Evolutionary conservation across 805 yeast species (phyloP).

Genomic region (Cyberlindnera maritima): DNA sequence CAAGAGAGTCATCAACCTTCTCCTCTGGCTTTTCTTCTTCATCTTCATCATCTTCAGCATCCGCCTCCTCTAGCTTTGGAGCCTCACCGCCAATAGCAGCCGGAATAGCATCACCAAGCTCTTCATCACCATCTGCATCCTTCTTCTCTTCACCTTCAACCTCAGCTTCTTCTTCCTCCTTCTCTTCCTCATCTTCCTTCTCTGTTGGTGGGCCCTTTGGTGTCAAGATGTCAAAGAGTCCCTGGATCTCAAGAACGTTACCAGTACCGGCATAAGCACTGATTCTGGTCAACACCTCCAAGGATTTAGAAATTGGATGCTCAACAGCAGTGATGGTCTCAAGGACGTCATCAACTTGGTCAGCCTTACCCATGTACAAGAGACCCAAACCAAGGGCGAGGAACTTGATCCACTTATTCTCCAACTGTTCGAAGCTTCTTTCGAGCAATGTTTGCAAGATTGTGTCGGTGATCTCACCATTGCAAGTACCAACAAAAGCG

Average conservation of each 20-base stretch:
- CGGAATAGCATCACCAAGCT: constrained; percentile 26
- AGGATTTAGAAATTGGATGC: constrained; percentile 86
- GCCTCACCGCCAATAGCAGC: constrained; percentile 28
- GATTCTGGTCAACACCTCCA: constrained; percentile 84
- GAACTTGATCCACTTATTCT: constrained; percentile 84
- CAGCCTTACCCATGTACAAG: constrained; percentile 89
- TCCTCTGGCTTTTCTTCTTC: constrained; percentile 32
- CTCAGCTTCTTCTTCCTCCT: constrained; percentile 45
- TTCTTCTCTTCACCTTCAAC: constrained; percentile 33
- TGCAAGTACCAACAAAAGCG: constrained; percentile 91
- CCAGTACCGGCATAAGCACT: constrained; percentile 98
- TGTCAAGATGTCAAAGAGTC: constrained; percentile 83
- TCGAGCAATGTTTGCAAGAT: constrained; percentile 88
- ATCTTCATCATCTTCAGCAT: constrained; percentile 24
- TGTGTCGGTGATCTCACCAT: constrained; percentile 92
- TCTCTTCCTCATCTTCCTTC: constrained; percentile 56
- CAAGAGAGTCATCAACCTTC: constrained; percentile 41
- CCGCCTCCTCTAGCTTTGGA: constrained; percentile 24
- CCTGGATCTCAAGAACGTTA: constrained; percentile 91
- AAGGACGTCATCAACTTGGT: constrained; percentile 88
- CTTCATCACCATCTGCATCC: constrained; percentile 31
- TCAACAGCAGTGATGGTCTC: constrained; percentile 94
- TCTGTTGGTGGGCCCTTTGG: constrained; percentile 59
- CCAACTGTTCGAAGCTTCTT: constrained; percentile 72
- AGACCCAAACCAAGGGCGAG: constrained; percentile 90